These are phyloP conservation scores for Punctularia strigosozonata DNA, from an alignment of 768 basidiomycete genomes.

Conservation along the genomic window DNA sequence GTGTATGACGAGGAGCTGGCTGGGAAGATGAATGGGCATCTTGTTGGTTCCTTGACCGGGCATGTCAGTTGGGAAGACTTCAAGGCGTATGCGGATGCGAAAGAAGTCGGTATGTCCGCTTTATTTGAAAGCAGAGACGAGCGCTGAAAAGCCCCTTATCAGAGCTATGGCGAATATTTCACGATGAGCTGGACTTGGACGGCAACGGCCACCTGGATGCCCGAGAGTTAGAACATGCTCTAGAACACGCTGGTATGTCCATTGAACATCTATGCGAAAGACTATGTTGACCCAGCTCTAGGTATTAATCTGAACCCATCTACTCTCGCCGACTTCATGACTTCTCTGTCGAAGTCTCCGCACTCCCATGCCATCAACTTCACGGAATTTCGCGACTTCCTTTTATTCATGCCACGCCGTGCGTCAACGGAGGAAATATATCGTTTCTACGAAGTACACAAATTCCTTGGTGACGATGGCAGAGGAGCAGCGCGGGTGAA, in stretches of 20 bases:
- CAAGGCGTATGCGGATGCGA: conserved; percentile 61
- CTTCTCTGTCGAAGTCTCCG: conserved; percentile 60
- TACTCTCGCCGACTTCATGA: conserved; percentile 75
- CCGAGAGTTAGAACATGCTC: conserved; percentile 44
- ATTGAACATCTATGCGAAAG: too few species aligned
- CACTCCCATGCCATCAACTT: conserved; percentile 66
- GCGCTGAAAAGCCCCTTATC: conserved; percentile 5
- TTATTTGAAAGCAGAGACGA: background rate
- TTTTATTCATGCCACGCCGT: conserved; percentile 75
- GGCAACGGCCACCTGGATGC: conserved; percentile 75
- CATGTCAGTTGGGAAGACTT: conserved; percentile 64
- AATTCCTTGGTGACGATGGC: conserved; percentile 61
- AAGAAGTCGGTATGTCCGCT: conserved; percentile 59
- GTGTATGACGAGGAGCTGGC: conserved; percentile 75
- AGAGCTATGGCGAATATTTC: conserved; percentile 92
- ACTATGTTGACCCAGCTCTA: too few species aligned
- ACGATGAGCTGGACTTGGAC: conserved; percentile 83
- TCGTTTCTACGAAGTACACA: conserved; percentile 63
- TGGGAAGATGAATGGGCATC: conserved; percentile 35
- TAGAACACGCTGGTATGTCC: conserved; percentile 63
- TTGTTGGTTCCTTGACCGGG: conserved; percentile 22
- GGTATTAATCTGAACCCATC: conserved; percentile 60
- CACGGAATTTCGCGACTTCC: conserved; percentile 80
- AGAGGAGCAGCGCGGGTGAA: conserved; percentile 70
- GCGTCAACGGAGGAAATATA: conserved; percentile 80